Evolutionary conservation across 139 green algal genomes (phyloP).

Genomic region (Chlamydomonas schloesseri): DNA sequence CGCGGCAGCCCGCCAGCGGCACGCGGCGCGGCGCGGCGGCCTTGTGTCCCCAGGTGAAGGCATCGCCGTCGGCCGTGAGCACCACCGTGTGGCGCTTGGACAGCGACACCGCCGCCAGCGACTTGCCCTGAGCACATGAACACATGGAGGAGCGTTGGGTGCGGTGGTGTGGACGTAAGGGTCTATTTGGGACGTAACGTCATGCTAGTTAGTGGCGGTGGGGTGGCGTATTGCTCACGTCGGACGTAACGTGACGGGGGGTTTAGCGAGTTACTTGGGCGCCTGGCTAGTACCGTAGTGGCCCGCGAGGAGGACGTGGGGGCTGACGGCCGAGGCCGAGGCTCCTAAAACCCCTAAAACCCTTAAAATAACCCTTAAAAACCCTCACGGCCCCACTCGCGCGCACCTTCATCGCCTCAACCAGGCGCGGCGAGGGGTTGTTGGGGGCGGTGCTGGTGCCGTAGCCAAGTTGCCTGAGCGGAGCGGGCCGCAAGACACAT

Average conservation of each 20-base stretch:
- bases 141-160: too few relatives aligned
- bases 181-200: neutral
- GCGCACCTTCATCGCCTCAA: conserved; percentile 86
- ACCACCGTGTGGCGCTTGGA: conserved; percentile 93
- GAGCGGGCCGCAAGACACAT: too few relatives aligned
- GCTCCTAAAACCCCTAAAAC: too few relatives aligned
- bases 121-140: conserved; percentile 74
- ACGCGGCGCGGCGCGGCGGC: conserved; percentile 67
- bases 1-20: conserved; percentile 64
- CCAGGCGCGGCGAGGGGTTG: conserved; percentile 78
- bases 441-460: conserved; percentile 79
- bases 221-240: too few relatives aligned
- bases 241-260: too few relatives aligned
- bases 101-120: conserved; percentile 73
- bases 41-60: conserved; percentile 89
- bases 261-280: too few relatives aligned
- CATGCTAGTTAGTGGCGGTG: too few relatives aligned
- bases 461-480: conserved; percentile 82
- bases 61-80: conserved; percentile 82
- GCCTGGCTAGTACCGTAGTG: too few relatives aligned
- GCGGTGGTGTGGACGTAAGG: neutral
- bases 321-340: too few relatives aligned
- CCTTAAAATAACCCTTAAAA: too few relatives aligned
- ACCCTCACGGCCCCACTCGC: too few relatives aligned
- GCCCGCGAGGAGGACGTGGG: too few relatives aligned